A percentile compares a stretch with the other conserved stretches of the same genome.
phyloP scores from a whole-genome alignment of 106 monocot species.

The Acorus gramineus region DNA sequence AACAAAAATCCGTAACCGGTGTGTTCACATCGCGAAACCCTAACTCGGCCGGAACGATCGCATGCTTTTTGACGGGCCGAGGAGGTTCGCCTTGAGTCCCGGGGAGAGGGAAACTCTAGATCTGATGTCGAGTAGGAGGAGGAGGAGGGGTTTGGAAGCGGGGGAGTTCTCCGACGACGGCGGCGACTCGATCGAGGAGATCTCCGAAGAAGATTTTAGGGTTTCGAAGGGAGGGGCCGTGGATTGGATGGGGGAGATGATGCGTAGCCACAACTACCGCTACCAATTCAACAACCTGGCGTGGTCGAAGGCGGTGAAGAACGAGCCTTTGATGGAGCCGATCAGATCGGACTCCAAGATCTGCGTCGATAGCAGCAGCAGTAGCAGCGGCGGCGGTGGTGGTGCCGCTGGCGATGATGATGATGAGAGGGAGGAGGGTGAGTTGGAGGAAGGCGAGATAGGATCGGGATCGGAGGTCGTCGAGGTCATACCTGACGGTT shows the following conservation, averaged over 20 bases:
- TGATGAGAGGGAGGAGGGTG: slow-evolving; percentile 4
- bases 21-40: no score
- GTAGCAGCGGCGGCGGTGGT: slow-evolving; percentile 3
- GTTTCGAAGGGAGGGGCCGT: neutral
- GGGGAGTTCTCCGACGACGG: slow-evolving; percentile 35
- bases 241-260: slow-evolving; percentile 39
- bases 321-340: slow-evolving; percentile 58
- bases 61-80: slow-evolving; percentile 15
- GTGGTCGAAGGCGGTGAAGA: slow-evolving; percentile 92
- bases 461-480: slow-evolving; percentile 2
- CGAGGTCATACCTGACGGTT: neutral
- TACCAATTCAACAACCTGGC: slow-evolving; percentile 67
- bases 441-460: neutral
- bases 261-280: slow-evolving; percentile 30
- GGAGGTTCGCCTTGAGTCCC: slow-evolving; percentile 9
- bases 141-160: slow-evolving; percentile 6
- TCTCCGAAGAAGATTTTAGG: slow-evolving; percentile 46
- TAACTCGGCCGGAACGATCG: no score
- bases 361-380: slow-evolving; percentile 8
- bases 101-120: slow-evolving; percentile 9
- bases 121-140: slow-evolving; percentile 14
- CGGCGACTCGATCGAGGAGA: slow-evolving; percentile 44
- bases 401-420: slow-evolving; percentile 6
- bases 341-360: neutral
- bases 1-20: no score